A percentile compares a stretch with the other conserved stretches of the same genome.
phyloP scores from a whole-genome alignment of 2,329 filamentous ascomycete genomes.

The Fusarium subtropicale region DNA sequence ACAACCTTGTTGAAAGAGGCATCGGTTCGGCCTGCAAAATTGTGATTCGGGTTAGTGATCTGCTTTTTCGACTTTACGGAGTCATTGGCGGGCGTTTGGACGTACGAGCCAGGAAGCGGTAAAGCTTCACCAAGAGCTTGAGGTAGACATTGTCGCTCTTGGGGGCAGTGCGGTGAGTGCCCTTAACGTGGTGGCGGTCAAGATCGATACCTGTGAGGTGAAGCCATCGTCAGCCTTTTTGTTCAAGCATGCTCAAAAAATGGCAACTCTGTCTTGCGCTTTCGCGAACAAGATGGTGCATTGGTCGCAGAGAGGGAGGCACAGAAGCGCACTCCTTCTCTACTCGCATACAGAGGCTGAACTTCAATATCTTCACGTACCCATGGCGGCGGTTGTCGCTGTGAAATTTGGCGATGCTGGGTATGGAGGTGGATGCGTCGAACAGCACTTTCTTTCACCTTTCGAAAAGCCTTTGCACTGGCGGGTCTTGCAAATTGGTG shows the following conservation, averaged over 20 bases:
- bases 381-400: constrained; percentile 66
- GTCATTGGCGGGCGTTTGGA: constrained; percentile 51
- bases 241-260: constrained; percentile 71
- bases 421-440: constrained; percentile 46
- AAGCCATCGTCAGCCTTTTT: constrained; percentile 70
- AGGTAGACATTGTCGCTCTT: constrained; percentile 99
- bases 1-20: constrained; percentile 98
- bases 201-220: constrained; percentile 75
- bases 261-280: constrained; percentile 48
- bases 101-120: constrained; percentile 96
- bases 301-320: constrained; percentile 45
- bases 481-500: constrained; percentile 22
- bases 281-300: constrained; percentile 48
- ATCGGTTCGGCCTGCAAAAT: constrained; percentile 85
- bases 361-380: constrained; percentile 63
- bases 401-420: constrained; percentile 56
- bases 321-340: constrained; percentile 45
- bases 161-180: constrained; percentile 88
- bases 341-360: constrained; percentile 65
- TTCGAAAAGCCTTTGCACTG: constrained; percentile 46
- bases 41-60: constrained; percentile 20
- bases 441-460: constrained; percentile 41
- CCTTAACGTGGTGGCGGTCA: constrained; percentile 75
- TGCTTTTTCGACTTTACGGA: constrained; percentile 1
- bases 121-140: constrained; percentile 97